Evolutionary conservation across 371 early-diverging fungal genomes (phyloP), one percentile per base, ranked within the genome.

Genomic region (Saksenaea vasiformis): DNA sequence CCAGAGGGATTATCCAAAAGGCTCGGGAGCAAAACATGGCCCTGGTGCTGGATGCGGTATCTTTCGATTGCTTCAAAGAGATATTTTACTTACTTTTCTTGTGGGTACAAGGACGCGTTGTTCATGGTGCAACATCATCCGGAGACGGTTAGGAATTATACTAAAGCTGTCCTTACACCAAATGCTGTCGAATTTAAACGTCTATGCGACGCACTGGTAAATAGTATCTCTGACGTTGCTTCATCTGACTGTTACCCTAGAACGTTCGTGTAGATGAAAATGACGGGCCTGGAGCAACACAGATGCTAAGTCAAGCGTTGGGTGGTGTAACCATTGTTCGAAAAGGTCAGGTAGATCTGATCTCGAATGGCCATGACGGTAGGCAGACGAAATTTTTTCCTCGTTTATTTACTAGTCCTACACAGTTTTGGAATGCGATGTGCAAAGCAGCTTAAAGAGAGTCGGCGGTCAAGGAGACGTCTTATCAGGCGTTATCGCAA

Each of bases 391-490:
- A 35, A 14, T 1, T 34, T 36, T 54, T 19, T 47, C 7, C 22
- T 47, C 41, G 39, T 60, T 41, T 44, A 17, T 65, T 26, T 61
- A 56, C 19, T 37, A 34, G 28, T 27, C 38, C 19, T 14, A 17
- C 14, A 28, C 58, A 84, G 86, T 88, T 8, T 67, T 88, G 37
- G 34, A 72, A 38, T 92, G 93, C 60, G 85, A 85, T 56, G 81
- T 73, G 22, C 70, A 78, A 19, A 94, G 94, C 17, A 91, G 94
- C n/a, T n/a, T n/a, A n/a, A n/a, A n/a, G n/a, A n/a, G 99, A n/a
- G 95, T 95, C 69, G 98, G 99, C 14, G 99, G 99, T 7, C 99
- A 98, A 74, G 99, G 99, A 14, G 99, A 99, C 76, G 80, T 99
- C n/a, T 79, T 99, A 24, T 81, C 93, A 15, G 99, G 99, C 2